Evolutionary conservation across 2,329 filamentous ascomycete species (phyloP).

Genomic region (Aspergillus felis): DNA sequence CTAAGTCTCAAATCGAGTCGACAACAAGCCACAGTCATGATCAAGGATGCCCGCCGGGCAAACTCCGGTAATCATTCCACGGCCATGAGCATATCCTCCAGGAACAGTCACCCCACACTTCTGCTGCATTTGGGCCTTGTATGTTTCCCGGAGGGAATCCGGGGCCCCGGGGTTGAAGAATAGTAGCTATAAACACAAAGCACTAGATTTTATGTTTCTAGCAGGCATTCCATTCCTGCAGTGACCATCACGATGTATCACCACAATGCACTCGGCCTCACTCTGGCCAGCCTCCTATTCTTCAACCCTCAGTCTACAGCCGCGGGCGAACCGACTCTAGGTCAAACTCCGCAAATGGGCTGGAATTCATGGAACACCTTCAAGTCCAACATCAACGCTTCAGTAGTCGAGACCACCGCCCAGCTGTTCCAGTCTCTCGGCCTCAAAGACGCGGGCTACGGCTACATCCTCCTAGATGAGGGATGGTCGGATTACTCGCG

Average conservation of each 20-base stretch:
- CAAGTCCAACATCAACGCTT: conserved; percentile 4
- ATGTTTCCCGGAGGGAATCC: too few species aligned
- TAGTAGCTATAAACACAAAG: background rate
- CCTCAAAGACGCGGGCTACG: conserved; percentile 17
- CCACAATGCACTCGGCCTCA: background rate
- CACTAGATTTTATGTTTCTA: background rate
- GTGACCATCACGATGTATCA: background rate
- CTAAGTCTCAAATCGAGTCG: too few species aligned
- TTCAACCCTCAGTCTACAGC: background rate
- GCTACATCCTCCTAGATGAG: conserved; percentile 39
- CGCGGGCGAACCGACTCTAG: background rate
- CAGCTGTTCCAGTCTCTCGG: background rate
- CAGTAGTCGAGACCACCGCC: background rate
- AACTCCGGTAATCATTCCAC: background rate
- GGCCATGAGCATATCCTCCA: too few species aligned
- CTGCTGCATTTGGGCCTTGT: too few species aligned
- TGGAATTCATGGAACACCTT: conserved; percentile 10
- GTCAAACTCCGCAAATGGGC: conserved; percentile 2
- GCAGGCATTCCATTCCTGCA: background rate
- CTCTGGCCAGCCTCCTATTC: background rate
- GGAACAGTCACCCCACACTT: too few species aligned
- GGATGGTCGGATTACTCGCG: conserved; percentile 32
- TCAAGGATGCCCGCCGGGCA: background rate
- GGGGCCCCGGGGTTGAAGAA: background rate
- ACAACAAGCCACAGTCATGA: too few species aligned